Base-by-base conservation (phyloP, 1,139 yeast species). In the Insectozyma bohioensis region DNA sequence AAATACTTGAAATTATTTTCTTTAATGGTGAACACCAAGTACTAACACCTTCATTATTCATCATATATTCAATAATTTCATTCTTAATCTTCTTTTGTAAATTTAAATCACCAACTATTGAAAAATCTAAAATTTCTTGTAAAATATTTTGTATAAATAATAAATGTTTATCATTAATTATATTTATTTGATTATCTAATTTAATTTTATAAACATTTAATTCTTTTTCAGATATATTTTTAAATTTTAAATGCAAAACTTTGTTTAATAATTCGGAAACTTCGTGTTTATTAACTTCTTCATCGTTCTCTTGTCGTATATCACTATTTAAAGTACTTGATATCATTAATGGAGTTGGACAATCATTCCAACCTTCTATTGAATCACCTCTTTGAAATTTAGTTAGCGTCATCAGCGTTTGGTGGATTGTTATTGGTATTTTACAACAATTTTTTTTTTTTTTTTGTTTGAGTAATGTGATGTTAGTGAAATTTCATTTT, bases 11-110 rank as follows among this genome's bases (percentile, higher is more conserved):
- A 16, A 77, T 50, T 3, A 76, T 50, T 43, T 72, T 74, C 34
- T 75, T 67, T 29, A 79, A 52, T 4, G 84, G 79, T 13, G 70
- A 57, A 34, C 78, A 72, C 85, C 85, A 79, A 11, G 54, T 41
- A 31, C 79, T 67, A 4, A 72, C 72, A 2, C 80, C 80, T 35
- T 64, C 73, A 41, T 74, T 68, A 4, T 52, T 46, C 56, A 77
- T 58, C 72, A 75, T 74, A 49, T 72, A 76, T 31, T 62, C 58
- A 52, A 72, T 43, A 42, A 67, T 42, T 5, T 27, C 34, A 2
- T 22, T 19, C 5, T 17, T 26, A 14, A 36, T 38, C 6, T 24
- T 8, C 4, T 26, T 25, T 4, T 28, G 22, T 20, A 41, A 41
- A 3, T 22, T n/a, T 5, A 23, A 23, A 3, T 41, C 41, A 5